Evolutionary conservation across 257 asterid species (phyloP), one percentile per base, ranked within the genome.

Genomic region (Solanum rostratum): DNA sequence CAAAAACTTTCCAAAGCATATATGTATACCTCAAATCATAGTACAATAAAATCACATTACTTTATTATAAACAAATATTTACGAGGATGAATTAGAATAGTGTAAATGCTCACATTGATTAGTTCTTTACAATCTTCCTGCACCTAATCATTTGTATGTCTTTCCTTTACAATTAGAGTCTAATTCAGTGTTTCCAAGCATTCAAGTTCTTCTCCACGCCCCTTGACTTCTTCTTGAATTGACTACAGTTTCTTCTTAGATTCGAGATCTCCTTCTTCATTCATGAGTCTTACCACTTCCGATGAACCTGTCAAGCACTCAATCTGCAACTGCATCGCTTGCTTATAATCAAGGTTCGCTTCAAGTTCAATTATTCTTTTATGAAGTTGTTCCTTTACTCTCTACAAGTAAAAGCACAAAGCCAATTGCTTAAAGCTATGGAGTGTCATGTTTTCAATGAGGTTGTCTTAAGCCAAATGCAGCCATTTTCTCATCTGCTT

Each of bases 111-210:
- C 88, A 95, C 98, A 37, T 65, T 45, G 24, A 92, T 76, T 14
- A 95, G 81, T 86, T 90, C 92, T 88, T 91, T 92, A 79, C 95
- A 93, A 41, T 95, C 97, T 41, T 91, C 97, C 70, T 92, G 94
- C 87, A 93, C 83, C 87, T 95, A 96, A 41, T 92, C 96, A 80
- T 92, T 92, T 79, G 90, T 86, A 60, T 78, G 86, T 78, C 94
- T 87, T 89, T 93, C 94, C 91, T 90, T 93, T 86, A 89, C 45
- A 78, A 91, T 87, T 50, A 95, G 93, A 71, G 89, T 45, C 85
- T 91, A 92, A 87, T 84, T 89, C 37, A 89, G 22, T 29, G 88
- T 41, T 53, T 88, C 95, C 79, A 95, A 29, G 82, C 10, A n/a
- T 1, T 91, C 93, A 66, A 89, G 88, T 68, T 91, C 93, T 74